Conservation (phyloP, 306 rosid species). For the Phaseolus lunatus region DNA sequence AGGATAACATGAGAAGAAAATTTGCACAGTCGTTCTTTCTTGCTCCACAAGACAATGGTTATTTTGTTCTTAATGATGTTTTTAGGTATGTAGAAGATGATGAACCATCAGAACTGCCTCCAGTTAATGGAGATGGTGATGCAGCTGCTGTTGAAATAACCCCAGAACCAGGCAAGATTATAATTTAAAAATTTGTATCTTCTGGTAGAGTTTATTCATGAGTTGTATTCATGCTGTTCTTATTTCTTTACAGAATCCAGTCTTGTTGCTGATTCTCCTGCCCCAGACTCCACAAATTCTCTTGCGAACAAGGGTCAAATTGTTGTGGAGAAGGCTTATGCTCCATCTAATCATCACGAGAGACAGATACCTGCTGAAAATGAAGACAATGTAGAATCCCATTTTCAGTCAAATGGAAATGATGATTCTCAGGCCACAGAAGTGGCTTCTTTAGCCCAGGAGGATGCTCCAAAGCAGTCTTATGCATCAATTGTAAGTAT, state of each 20-base stretch:
- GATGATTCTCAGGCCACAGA: conserved; percentile 55
- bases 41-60: conserved; percentile 85
- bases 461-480: conserved; percentile 73
- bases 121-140: conserved; percentile 52
- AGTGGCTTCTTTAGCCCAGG: conserved; percentile 51
- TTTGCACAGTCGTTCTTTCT: conserved; percentile 81
- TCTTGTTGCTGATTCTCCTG: conserved; percentile 59
- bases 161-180: conserved; percentile 64
- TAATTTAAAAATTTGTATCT: not conserved
- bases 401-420: conserved; percentile 58
- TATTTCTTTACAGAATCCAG: conserved; percentile 52
- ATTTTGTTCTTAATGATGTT: conserved; percentile 78
- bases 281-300: conserved; percentile 54
- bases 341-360: conserved; percentile 53
- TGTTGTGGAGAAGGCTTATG: conserved; percentile 54
- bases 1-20: conserved; percentile 71
- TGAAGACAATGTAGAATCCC: conserved; percentile 51
- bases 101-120: conserved; percentile 52
- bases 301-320: conserved; percentile 42
- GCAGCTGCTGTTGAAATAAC: conserved; percentile 42
- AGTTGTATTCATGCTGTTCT: conserved; percentile 31
- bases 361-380: conserved; percentile 49
- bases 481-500: conserved; percentile 81
- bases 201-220: conserved; percentile 20
- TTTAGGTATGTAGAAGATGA: conserved; percentile 72